phyloP scores from a whole-genome alignment of 2,329 filamentous ascomycete species.

The Rutstroemia sp. region DNA sequence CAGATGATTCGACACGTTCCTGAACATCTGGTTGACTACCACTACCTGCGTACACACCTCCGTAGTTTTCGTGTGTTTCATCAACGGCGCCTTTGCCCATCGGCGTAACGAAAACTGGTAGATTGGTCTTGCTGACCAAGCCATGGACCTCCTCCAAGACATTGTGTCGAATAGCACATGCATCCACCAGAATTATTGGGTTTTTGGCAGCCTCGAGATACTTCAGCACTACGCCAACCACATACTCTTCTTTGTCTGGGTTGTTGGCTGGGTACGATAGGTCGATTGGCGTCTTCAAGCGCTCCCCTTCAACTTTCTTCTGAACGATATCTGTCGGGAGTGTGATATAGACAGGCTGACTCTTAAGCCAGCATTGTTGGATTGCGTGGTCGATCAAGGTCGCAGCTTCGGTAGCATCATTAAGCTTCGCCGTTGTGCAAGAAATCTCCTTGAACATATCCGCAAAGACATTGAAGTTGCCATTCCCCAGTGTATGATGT shows the following conservation, averaged over 20 bases:
- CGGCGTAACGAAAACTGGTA: slow-evolving; percentile 81
- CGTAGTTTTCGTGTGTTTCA: slow-evolving; percentile 67
- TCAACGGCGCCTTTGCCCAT: slow-evolving; percentile 85
- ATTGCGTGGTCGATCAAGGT: slow-evolving; percentile 72
- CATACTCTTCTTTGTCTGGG: slow-evolving; percentile 66
- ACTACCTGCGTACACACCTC: slow-evolving; percentile 78
- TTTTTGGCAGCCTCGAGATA: slow-evolving; percentile 65
- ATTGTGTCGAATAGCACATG: slow-evolving; percentile 71
- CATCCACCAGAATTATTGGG: slow-evolving; percentile 75
- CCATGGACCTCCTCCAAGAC: slow-evolving; percentile 65
- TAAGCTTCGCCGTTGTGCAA: slow-evolving; percentile 62
- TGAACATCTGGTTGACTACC: slow-evolving; percentile 61
- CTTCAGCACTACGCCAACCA: slow-evolving; percentile 71
- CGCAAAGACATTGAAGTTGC: slow-evolving; percentile 76
- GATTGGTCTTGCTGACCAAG: slow-evolving; percentile 62
- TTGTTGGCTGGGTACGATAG: slow-evolving; percentile 59
- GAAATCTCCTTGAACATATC: slow-evolving; percentile 71
- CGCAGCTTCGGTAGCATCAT: slow-evolving; percentile 61
- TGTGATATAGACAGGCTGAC: slow-evolving; percentile 76
- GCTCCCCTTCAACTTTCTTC: slow-evolving; percentile 66
- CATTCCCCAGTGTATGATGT: slow-evolving; percentile 68
- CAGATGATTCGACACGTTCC: slow-evolving; percentile 57
- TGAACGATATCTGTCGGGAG: slow-evolving; percentile 75
- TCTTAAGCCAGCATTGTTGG: slow-evolving; percentile 64
- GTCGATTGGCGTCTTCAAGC: slow-evolving; percentile 64